Conservation (phyloP, 2,329 filamentous ascomycete species). For the Torrubiella hemipterigena region DNA sequence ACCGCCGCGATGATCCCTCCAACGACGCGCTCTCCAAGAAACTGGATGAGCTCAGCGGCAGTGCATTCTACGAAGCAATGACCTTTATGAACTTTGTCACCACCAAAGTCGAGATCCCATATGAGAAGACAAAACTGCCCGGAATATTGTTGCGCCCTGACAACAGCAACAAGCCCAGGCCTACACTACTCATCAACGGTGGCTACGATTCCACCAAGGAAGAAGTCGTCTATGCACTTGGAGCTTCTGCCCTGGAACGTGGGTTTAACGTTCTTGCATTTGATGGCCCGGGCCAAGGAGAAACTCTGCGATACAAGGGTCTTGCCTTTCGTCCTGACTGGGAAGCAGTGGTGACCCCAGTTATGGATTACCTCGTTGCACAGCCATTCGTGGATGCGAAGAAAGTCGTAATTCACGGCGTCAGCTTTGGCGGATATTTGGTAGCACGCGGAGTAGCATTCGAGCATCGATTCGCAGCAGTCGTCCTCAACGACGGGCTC, state of each 20-base stretch:
- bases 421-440: constrained; percentile 5
- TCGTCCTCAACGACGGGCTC: constrained; percentile 4
- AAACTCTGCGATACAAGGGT: constrained; percentile 1
- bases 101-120: constrained; percentile 1
- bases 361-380: constrained; percentile 1
- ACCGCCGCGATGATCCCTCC: constrained; percentile 1
- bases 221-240: constrained; percentile 3
- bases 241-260: constrained; percentile 1
- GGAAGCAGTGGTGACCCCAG: constrained; percentile 2
- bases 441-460: constrained; percentile 1
- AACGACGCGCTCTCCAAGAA: constrained; percentile 1
- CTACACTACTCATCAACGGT: constrained; percentile 2
- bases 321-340: constrained; percentile 3
- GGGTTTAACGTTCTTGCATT: constrained; percentile 4
- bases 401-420: background rate
- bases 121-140: constrained; percentile 2
- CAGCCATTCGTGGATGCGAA: background rate
- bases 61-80: constrained; percentile 2
- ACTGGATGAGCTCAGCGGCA: background rate
- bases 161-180: background rate
- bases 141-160: constrained; percentile 2
- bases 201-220: constrained; percentile 4
- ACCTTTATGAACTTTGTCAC: background rate
- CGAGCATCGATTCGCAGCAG: constrained; percentile 1
- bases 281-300: constrained; percentile 3